Evolutionary conservation across 257 asterid species (phyloP).

Genomic region (Forsythia suspensa): DNA sequence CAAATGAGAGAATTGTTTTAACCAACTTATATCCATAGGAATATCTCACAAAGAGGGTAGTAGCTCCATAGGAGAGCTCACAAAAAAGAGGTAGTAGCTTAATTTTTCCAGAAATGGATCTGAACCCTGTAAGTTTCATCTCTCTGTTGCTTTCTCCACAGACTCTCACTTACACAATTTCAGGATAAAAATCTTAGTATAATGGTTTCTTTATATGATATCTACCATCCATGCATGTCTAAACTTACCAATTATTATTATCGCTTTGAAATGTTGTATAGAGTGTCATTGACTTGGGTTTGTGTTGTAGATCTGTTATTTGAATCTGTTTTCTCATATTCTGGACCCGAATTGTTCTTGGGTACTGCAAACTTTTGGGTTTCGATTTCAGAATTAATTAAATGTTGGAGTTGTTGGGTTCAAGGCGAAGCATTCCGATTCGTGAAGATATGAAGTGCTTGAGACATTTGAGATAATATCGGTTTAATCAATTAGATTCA

Average conservation of each 20-base stretch:
- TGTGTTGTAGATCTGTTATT: constrained; percentile 9
- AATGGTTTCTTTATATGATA: not conserved
- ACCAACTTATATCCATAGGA: no score
- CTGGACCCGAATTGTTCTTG: not conserved
- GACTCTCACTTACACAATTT: not conserved
- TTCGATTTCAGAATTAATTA: constrained; percentile 2
- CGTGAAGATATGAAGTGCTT: not conserved
- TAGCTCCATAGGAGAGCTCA: no score
- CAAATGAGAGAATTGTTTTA: no score
- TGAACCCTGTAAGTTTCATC: constrained; percentile 28
- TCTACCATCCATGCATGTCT: not conserved
- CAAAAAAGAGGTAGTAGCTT: no score
- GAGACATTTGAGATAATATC: not conserved
- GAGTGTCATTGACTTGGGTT: not conserved
- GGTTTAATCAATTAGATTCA: not conserved
- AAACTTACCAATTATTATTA: not conserved
- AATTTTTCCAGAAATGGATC: constrained; percentile 26
- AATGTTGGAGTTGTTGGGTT: not conserved
- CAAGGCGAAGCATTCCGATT: not conserved
- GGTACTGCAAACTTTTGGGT: not conserved
- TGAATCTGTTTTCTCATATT: not conserved
- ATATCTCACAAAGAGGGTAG: no score
- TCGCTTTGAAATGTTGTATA: not conserved
- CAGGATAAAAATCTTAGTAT: not conserved
- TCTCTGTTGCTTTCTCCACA: not conserved